Conservation (phyloP, 306 rosid genomes). For the Vigna trinervia region DNA sequence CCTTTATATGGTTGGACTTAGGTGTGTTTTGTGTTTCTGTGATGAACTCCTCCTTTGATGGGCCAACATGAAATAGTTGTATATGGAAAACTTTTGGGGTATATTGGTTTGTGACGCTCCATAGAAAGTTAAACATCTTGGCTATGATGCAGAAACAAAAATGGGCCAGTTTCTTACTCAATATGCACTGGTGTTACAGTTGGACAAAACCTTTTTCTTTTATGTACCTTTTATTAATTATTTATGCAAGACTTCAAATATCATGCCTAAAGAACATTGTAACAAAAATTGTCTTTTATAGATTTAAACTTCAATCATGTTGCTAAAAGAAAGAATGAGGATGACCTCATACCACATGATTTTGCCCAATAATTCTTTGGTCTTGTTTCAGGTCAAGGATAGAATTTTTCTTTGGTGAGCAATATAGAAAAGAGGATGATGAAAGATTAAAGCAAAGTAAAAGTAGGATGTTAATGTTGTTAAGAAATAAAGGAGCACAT, state of each 20-base stretch:
- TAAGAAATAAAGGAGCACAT: not conserved
- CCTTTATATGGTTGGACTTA: too few relatives aligned
- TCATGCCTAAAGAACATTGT: not conserved
- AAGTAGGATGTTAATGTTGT: not conserved
- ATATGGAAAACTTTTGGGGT: not conserved
- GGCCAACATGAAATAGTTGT: not conserved
- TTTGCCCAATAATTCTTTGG: not conserved
- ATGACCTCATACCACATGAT: slow-evolving; percentile 20
- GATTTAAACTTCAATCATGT: not conserved
- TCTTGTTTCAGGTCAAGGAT: not conserved
- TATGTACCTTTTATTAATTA: not conserved
- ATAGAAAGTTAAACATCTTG: not conserved
- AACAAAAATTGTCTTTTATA: not conserved
- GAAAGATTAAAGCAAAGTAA: not conserved
- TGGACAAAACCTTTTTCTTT: not conserved
- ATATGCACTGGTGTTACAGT: not conserved
- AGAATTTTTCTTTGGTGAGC: not conserved
- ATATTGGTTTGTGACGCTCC: not conserved
- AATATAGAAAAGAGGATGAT: not conserved
- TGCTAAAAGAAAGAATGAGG: slow-evolving; percentile 10
- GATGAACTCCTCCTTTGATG: too few relatives aligned
- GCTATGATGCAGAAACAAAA: slow-evolving; percentile 2
- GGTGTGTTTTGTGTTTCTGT: too few relatives aligned
- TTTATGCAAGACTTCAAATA: not conserved
- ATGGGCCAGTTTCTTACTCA: not conserved